These are phyloP conservation scores for Tetracladium setigerum DNA, from an alignment of 495 filamentous ascomycete species.

Conservation along the genomic window DNA sequence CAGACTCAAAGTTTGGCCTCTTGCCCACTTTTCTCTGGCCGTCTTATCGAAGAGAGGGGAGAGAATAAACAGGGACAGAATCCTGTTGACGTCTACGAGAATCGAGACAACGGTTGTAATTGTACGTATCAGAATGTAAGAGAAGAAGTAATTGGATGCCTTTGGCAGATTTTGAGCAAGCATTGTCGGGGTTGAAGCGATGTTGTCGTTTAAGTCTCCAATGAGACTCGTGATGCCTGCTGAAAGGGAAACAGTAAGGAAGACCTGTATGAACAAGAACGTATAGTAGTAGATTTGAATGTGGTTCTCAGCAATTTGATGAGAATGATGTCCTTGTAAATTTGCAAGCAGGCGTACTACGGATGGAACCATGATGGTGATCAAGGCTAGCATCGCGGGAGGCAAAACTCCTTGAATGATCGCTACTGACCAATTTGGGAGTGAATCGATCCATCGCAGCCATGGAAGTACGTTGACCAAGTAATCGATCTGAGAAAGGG, in stretches of 20 bases:
- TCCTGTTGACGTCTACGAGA: constrained; percentile 53
- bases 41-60: constrained; percentile 12
- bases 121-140: constrained; percentile 87
- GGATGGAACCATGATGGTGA: constrained; percentile 59
- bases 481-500: constrained; percentile 56
- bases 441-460: constrained; percentile 51
- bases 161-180: constrained; percentile 70
- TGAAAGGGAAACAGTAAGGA: constrained; percentile 73
- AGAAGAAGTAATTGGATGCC: constrained; percentile 87
- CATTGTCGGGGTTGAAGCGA: constrained; percentile 49
- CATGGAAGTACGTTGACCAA: constrained; percentile 44
- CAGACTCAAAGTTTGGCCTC: constrained; percentile 3
- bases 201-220: constrained; percentile 51
- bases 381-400: constrained; percentile 49
- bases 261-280: constrained; percentile 91
- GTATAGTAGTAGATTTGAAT: constrained; percentile 86
- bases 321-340: constrained; percentile 57
- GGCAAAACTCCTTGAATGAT: constrained; percentile 65
- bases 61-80: constrained; percentile 9
- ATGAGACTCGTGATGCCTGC: constrained; percentile 64
- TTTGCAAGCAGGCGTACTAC: constrained; percentile 45
- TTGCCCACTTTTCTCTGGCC: constrained; percentile 8
- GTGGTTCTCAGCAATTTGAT: constrained; percentile 68
- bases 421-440: constrained; percentile 48
- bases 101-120: constrained; percentile 65